Evolutionary conservation across 345 rosid genomes (phyloP).

Genomic region (Anacardium occidentale): DNA sequence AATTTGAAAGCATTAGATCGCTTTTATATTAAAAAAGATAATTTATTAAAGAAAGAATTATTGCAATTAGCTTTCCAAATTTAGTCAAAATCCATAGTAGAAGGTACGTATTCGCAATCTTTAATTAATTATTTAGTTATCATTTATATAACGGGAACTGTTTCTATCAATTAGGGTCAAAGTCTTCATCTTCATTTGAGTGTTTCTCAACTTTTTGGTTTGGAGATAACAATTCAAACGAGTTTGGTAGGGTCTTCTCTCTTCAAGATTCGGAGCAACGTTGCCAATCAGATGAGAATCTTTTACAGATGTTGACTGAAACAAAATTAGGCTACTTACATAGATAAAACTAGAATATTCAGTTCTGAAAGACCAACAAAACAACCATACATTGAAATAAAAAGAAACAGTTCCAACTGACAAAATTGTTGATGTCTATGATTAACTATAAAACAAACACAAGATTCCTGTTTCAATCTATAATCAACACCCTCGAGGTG

Average conservation of each 20-base stretch:
- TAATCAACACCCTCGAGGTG: not conserved
- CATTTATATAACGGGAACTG: too few species aligned
- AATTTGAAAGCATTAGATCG: too few species aligned
- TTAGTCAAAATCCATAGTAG: too few species aligned
- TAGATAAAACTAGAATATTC: constrained; percentile 5
- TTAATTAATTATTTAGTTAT: too few species aligned
- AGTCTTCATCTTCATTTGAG: constrained; percentile 21
- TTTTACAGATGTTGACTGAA: constrained; percentile 76
- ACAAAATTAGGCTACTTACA: constrained; percentile 27
- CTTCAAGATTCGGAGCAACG: constrained; percentile 57
- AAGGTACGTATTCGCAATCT: too few species aligned
- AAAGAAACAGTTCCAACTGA: not conserved
- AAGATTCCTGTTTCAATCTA: not conserved
- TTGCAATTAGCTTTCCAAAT: too few species aligned
- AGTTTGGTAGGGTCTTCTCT: constrained; percentile 39
- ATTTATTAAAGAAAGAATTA: too few species aligned
- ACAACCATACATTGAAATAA: not conserved
- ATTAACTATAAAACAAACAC: not conserved
- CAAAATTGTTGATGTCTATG: not conserved
- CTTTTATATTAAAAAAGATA: too few species aligned
- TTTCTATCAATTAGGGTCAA: too few species aligned
- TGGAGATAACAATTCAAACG: constrained; percentile 67
- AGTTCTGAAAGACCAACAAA: not conserved
- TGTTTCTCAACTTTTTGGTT: constrained; percentile 33
- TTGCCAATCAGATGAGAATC: constrained; percentile 74